A percentile compares a stretch with the other conserved stretches of the same genome.
These are phyloP conservation scores for Penicilliopsis zonata DNA, from an alignment of 495 filamentous ascomycete genomes.

Conservation along the genomic window DNA sequence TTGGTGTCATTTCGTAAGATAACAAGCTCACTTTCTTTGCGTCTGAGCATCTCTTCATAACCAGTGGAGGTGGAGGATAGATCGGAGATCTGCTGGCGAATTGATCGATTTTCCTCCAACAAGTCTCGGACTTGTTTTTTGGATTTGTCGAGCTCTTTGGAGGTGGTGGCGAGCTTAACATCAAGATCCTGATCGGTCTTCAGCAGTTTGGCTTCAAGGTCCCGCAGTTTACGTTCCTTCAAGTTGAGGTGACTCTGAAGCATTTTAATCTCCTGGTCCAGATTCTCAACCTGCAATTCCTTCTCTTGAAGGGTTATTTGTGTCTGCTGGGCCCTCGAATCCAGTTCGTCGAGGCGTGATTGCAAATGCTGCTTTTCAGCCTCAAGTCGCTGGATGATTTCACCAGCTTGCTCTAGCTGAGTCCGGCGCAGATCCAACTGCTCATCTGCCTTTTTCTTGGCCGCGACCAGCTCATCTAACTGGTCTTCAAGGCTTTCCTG, in stretches of 20 bases:
- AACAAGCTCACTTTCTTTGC: slow-evolving; percentile 87
- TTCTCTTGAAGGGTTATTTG: slow-evolving; percentile 54
- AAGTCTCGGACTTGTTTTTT: slow-evolving; percentile 64
- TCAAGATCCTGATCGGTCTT: slow-evolving; percentile 85
- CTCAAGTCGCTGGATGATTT: slow-evolving; percentile 74
- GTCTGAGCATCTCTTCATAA: slow-evolving; percentile 84
- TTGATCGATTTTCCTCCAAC: slow-evolving; percentile 66
- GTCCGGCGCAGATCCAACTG: slow-evolving; percentile 65
- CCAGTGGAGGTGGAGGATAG: slow-evolving; percentile 84
- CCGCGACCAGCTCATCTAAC: slow-evolving; percentile 75
- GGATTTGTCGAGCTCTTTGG: slow-evolving; percentile 67
- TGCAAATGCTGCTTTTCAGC: slow-evolving; percentile 68
- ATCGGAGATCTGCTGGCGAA: slow-evolving; percentile 75
- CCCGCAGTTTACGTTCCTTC: slow-evolving; percentile 83
- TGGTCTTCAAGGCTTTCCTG: slow-evolving; percentile 91
- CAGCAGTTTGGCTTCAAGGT: slow-evolving; percentile 73
- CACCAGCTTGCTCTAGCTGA: slow-evolving; percentile 84
- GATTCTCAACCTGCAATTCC: slow-evolving; percentile 55
- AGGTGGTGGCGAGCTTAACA: slow-evolving; percentile 67
- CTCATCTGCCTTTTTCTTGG: slow-evolving; percentile 81
- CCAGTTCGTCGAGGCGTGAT: slow-evolving; percentile 51
- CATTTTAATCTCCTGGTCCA: slow-evolving; percentile 78
- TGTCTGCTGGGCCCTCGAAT: slow-evolving; percentile 53
- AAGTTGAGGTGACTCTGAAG: slow-evolving; percentile 80
- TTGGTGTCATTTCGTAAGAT: slow-evolving; percentile 74